These are phyloP conservation scores for Fusarium acutatum DNA, from an alignment of 2,329 filamentous ascomycete species.

Conservation along the genomic window DNA sequence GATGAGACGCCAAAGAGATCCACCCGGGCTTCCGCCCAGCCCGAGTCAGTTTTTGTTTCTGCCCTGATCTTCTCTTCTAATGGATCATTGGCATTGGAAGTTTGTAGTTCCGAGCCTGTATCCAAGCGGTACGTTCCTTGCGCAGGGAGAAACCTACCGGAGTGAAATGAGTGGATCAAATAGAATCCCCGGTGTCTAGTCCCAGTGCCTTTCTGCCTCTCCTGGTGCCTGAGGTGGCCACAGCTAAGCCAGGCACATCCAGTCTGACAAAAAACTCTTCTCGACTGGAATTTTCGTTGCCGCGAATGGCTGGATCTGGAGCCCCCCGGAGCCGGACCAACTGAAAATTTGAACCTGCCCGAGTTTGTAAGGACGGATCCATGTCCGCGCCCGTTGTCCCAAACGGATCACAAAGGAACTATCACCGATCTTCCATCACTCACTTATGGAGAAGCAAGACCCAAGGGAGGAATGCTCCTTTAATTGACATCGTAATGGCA, in stretches of 20 bases:
- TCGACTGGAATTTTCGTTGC: constrained; percentile 29
- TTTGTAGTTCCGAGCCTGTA: constrained; percentile 14
- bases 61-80: neutral
- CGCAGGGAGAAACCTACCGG: neutral
- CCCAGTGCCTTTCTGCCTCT: neutral
- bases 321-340: constrained; percentile 3
- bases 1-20: constrained; percentile 3
- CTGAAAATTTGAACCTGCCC: constrained; percentile 1
- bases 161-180: neutral
- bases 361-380: neutral
- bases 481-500: neutral
- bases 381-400: neutral
- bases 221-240: constrained; percentile 10
- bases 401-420: neutral
- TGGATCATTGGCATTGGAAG: neutral
- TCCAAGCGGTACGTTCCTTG: neutral
- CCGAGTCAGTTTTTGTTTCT: constrained; percentile 31
- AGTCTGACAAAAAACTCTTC: constrained; percentile 3
- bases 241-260: constrained; percentile 1
- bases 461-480: neutral
- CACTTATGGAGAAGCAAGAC: neutral
- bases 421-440: neutral
- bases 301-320: constrained; percentile 5
- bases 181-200: neutral
- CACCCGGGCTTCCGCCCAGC: constrained; percentile 21